These are phyloP conservation scores for Artomyces pyxidatus DNA, from an alignment of 768 basidiomycete genomes.

Conservation along the genomic window DNA sequence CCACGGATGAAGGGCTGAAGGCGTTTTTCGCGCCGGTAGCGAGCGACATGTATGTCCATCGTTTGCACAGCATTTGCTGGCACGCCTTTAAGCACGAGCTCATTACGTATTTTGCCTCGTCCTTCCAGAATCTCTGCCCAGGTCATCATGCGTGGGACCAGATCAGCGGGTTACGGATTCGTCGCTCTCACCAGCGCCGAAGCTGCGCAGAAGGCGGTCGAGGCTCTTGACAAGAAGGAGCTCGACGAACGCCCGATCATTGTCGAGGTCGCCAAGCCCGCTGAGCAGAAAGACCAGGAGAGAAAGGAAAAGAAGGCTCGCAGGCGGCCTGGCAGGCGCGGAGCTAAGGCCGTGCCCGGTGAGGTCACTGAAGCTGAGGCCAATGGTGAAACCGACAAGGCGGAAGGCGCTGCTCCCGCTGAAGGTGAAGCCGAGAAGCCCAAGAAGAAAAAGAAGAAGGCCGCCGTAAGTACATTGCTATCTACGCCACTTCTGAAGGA, in stretches of 20 bases:
- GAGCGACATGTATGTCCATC: slow-evolving; percentile 73
- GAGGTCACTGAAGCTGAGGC: slow-evolving; percentile 89
- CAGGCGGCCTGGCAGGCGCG: slow-evolving; percentile 78
- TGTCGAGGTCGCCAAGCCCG: slow-evolving; percentile 89
- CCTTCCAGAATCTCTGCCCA: slow-evolving; percentile 63
- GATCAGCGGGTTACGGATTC: slow-evolving; percentile 90
- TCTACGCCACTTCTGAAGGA: slow-evolving; percentile 18
- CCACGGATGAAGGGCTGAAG: slow-evolving; percentile 92
- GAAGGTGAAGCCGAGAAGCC: slow-evolving; percentile 54
- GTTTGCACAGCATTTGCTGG: slow-evolving; percentile 14
- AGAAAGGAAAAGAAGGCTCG: slow-evolving; percentile 63
- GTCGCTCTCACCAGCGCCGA: slow-evolving; percentile 75
- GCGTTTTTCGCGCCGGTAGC: slow-evolving; percentile 85
- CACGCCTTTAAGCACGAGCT: slow-evolving; percentile 7
- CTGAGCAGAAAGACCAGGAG: slow-evolving; percentile 79
- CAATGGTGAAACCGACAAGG: slow-evolving; percentile 57
- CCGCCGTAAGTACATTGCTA: slow-evolving; percentile 29
- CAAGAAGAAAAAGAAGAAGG: slow-evolving; percentile 78
- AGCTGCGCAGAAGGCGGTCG: slow-evolving; percentile 82
- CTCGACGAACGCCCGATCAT: slow-evolving; percentile 85
- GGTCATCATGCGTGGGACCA: slow-evolving; percentile 78
- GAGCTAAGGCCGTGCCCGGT: slow-evolving; percentile 78
- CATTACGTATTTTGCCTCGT: slow-evolving; percentile 11
- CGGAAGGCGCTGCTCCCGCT: slow-evolving; percentile 44
- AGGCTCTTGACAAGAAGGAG: slow-evolving; percentile 78